Evolutionary conservation across 2,329 filamentous ascomycete species (phyloP).

Genomic region (Colletotrichum aenigma): DNA sequence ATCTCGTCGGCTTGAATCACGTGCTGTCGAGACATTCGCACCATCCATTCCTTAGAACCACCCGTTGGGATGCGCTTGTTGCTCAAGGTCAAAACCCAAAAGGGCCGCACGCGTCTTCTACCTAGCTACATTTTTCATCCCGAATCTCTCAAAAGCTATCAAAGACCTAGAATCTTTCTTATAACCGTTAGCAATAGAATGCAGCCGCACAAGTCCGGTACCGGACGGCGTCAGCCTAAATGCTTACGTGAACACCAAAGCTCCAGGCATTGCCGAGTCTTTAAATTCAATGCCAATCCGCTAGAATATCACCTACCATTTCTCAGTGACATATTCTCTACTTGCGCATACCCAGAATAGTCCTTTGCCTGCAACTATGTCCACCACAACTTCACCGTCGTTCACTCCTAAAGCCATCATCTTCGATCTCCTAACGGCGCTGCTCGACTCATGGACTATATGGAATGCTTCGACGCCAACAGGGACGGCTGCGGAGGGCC

Average conservation of each 20-base stretch:
- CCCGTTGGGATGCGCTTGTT: neutral
- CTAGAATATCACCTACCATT: neutral
- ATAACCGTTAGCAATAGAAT: neutral
- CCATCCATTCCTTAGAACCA: neutral
- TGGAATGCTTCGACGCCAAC: neutral
- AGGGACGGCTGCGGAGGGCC: neutral
- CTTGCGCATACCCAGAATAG: neutral
- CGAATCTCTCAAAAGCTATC: neutral
- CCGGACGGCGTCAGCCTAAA: neutral
- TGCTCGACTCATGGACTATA: neutral
- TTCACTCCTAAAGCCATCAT: neutral
- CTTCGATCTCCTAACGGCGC: neutral
- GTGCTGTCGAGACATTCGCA: neutral
- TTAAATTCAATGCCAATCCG: neutral
- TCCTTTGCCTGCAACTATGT: neutral
- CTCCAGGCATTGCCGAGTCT: accelerated
- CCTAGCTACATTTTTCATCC: neutral
- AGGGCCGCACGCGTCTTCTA: neutral
- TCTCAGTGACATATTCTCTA: neutral
- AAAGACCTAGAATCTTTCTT: accelerated
- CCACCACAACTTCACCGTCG: neutral
- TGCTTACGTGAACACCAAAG: neutral
- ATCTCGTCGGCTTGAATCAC: neutral
- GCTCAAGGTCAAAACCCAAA: neutral
- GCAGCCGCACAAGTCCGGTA: neutral